phyloP scores from a whole-genome alignment of 306 rosid species.

The Quercus dentata region DNA sequence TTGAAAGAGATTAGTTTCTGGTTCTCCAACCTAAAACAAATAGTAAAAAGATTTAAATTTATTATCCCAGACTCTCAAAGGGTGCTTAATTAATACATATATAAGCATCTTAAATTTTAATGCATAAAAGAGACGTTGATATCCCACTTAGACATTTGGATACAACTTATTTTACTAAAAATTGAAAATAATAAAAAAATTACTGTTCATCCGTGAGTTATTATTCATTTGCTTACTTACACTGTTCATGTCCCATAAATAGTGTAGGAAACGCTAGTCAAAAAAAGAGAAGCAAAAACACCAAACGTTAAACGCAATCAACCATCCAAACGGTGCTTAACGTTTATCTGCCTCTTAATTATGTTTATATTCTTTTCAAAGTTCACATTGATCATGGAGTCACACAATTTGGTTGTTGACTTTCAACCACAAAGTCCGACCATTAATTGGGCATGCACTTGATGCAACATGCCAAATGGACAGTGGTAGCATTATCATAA shows the following conservation, averaged over 20 bases:
- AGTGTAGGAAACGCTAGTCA: too few relatives aligned
- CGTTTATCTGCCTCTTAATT: too few relatives aligned
- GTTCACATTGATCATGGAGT: background rate
- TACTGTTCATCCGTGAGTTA: too few relatives aligned
- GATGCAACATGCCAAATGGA: background rate
- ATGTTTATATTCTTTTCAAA: background rate
- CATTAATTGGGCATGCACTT: background rate
- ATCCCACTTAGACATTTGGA: background rate
- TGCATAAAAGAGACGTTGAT: background rate
- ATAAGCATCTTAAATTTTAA: conserved; percentile 4
- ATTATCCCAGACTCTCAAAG: background rate
- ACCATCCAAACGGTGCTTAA: too few relatives aligned
- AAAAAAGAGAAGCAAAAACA: too few relatives aligned
- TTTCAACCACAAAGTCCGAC: background rate
- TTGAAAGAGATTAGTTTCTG: background rate
- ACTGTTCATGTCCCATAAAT: too few relatives aligned
- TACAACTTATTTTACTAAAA: rapidly evolving
- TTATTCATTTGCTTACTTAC: too few relatives aligned
- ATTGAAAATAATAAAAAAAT: too few relatives aligned
- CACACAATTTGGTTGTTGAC: too few relatives aligned
- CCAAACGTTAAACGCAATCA: too few relatives aligned
- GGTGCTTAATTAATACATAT: background rate
- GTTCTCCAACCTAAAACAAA: background rate
- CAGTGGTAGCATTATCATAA: background rate
- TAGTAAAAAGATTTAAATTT: background rate